phyloP scores from a whole-genome alignment of 1,284 basidiomycete species.

The Fereydounia khargensis region DNA sequence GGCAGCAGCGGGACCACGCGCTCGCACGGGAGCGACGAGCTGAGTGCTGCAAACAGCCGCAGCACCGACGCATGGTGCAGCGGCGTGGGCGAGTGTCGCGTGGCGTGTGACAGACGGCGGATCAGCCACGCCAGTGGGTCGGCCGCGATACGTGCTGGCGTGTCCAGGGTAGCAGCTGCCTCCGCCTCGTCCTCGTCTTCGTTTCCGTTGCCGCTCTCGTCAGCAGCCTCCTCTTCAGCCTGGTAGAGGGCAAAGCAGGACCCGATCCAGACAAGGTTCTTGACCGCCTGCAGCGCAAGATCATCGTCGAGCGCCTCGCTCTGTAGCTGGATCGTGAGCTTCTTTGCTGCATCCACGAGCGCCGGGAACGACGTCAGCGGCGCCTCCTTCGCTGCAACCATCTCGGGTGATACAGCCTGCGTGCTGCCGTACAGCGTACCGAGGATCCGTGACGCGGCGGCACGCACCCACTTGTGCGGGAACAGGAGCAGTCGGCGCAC shows the following conservation, averaged over 20 bases:
- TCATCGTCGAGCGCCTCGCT: constrained; percentile 76
- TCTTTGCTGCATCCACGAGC: constrained; percentile 73
- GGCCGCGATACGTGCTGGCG: constrained; percentile 16
- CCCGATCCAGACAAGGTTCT: constrained; percentile 87
- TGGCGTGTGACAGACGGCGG: constrained; percentile 86
- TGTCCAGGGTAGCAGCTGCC: constrained; percentile 4
- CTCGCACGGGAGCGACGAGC: constrained; percentile 7
- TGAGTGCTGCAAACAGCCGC: constrained; percentile 59
- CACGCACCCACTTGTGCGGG: constrained; percentile 92
- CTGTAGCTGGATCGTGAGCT: constrained; percentile 76
- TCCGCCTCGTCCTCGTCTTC: constrained; percentile 39
- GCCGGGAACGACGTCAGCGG: constrained; percentile 62
- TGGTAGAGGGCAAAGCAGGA: constrained; percentile 61
- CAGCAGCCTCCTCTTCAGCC: constrained; percentile 9
- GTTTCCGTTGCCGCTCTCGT: constrained; percentile 36
- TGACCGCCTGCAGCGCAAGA: constrained; percentile 81
- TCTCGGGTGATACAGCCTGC: constrained; percentile 7
- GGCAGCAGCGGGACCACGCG: constrained; percentile 69
- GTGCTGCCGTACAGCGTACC: constrained; percentile 66
- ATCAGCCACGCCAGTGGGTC: constrained; percentile 87
- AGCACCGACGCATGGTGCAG: constrained; percentile 74
- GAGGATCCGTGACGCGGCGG: constrained; percentile 74
- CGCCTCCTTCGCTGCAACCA: constrained; percentile 49
- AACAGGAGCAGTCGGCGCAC: constrained; percentile 73
- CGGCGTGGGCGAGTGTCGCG: constrained; percentile 60